A percentile compares a stretch with the other conserved stretches of the same genome.
These are phyloP conservation scores for Lasiodiplodia sp. DNA, from an alignment of 2,329 filamentous ascomycete species.

Conservation along the genomic window DNA sequence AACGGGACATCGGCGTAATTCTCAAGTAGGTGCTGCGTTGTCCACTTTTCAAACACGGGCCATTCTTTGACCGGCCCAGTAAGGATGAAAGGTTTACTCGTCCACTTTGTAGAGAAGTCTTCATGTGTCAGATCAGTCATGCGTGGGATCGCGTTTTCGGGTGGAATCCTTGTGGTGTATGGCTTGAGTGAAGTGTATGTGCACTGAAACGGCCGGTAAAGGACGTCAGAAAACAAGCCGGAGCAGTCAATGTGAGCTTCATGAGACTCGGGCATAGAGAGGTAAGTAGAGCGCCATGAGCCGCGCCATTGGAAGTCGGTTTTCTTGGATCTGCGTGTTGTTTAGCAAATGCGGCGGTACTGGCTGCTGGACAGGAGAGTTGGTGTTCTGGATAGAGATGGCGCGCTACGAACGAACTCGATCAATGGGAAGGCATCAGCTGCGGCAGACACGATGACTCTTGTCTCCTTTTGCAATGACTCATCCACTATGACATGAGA, in stretches of 20 bases:
- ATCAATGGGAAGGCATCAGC: neutral
- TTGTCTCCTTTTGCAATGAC: neutral
- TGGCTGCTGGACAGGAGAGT: neutral
- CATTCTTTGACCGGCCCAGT: constrained; percentile 82
- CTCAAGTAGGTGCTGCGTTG: constrained; percentile 69
- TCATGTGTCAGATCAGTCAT: constrained; percentile 72
- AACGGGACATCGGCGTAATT: constrained; percentile 74
- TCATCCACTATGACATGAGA: neutral
- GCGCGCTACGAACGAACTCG: neutral
- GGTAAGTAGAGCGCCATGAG: constrained; percentile 82
- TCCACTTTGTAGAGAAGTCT: constrained; percentile 80
- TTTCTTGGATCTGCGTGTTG: constrained; percentile 49
- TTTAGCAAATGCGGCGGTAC: constrained; percentile 18
- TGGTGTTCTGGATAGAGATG: neutral
- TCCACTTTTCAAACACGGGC: constrained; percentile 80
- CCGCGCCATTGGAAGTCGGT: constrained; percentile 72
- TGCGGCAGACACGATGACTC: neutral
- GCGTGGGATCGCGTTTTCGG: constrained; percentile 74
- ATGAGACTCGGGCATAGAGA: constrained; percentile 63
- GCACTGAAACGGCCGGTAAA: constrained; percentile 91
- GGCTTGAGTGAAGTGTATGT: constrained; percentile 73
- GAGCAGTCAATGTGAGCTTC: constrained; percentile 72
- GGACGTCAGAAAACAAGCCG: constrained; percentile 85
- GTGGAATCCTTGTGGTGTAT: constrained; percentile 75
- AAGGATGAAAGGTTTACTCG: constrained; percentile 83